phyloP scores from a whole-genome alignment of 1,284 basidiomycete genomes.

The Austropuccinia psidii region DNA sequence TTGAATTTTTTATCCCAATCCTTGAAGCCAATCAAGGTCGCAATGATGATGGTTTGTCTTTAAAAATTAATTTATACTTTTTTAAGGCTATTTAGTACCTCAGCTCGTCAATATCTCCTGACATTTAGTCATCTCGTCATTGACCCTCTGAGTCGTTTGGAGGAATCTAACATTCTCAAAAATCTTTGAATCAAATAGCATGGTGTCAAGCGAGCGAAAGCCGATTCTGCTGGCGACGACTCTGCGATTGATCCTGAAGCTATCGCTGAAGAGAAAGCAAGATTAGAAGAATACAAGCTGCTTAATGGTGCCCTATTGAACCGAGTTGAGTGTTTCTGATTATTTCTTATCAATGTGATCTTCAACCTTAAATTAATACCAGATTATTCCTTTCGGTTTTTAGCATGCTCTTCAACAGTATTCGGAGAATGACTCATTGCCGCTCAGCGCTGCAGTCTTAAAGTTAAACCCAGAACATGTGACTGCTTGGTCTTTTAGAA shows the following conservation, averaged over 20 bases:
- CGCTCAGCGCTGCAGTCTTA: slow-evolving; percentile 12
- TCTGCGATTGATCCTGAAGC: not conserved
- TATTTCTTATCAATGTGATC: not conserved
- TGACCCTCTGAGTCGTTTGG: too few relatives aligned
- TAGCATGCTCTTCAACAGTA: not conserved
- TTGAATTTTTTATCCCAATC: too few relatives aligned
- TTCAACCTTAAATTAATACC: not conserved
- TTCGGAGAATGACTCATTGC: not conserved
- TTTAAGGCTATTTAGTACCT: too few relatives aligned
- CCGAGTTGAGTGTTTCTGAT: slow-evolving; percentile 8
- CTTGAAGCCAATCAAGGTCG: too few relatives aligned
- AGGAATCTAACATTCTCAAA: too few relatives aligned
- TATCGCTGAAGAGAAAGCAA: not conserved
- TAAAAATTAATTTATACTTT: too few relatives aligned
- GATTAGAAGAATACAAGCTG: slow-evolving; percentile 14
- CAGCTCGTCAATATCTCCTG: too few relatives aligned
- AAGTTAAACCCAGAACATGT: slow-evolving; percentile 28
- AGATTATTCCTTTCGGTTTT: not conserved
- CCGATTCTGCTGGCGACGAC: not conserved
- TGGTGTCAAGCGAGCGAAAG: slow-evolving; percentile 23
- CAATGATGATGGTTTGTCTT: too few relatives aligned
- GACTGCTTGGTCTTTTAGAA: slow-evolving; percentile 28
- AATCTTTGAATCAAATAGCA: not conserved
- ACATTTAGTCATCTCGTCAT: too few relatives aligned
- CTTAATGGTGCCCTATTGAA: slow-evolving; percentile 3